Conservation (phyloP, 352 stramenopile species). For the Sclerospora graminicola region DNA sequence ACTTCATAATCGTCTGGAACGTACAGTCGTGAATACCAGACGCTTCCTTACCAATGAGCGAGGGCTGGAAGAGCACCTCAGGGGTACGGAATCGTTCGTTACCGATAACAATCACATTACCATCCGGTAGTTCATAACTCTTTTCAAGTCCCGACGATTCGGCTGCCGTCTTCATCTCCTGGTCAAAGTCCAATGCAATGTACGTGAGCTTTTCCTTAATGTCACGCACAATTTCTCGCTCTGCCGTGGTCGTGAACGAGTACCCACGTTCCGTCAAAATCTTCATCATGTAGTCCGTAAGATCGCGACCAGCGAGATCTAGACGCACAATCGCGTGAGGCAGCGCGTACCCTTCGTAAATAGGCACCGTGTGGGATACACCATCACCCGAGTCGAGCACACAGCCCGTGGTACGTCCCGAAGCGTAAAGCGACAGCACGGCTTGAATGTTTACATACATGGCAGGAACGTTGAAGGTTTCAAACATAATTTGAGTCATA, state of each 20-base stretch:
- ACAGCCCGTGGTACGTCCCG: conserved; percentile 86
- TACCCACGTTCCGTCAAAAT: conserved; percentile 93
- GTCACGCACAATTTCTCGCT: conserved; percentile 92
- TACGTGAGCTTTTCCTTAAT: conserved; percentile 98
- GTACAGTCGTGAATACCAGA: conserved; percentile 71
- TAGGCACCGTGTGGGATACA: conserved; percentile 89
- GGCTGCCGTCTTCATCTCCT: conserved; percentile 88
- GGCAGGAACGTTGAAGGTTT: conserved; percentile 90
- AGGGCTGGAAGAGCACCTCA: conserved; percentile 94
- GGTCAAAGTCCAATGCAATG: conserved; percentile 90
- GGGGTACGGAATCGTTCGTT: conserved; percentile 93
- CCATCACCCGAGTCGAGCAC: conserved; percentile 93
- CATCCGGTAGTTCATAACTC: conserved; percentile 93
- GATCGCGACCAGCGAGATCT: conserved; percentile 90
- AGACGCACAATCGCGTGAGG: conserved; percentile 91
- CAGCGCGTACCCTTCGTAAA: conserved; percentile 96
- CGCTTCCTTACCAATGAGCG: conserved; percentile 86
- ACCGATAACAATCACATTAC: conserved; percentile 96
- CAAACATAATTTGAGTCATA: conserved; percentile 96
- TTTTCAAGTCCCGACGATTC: conserved; percentile 84
- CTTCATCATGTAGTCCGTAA: conserved; percentile 97
- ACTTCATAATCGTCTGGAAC: conserved; percentile 85
- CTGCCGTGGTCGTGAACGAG: conserved; percentile 90
- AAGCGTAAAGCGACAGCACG: conserved; percentile 91
- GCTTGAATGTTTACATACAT: conserved; percentile 93